phyloP scores from a whole-genome alignment of 306 rosid species.

The Datisca glomerata region DNA sequence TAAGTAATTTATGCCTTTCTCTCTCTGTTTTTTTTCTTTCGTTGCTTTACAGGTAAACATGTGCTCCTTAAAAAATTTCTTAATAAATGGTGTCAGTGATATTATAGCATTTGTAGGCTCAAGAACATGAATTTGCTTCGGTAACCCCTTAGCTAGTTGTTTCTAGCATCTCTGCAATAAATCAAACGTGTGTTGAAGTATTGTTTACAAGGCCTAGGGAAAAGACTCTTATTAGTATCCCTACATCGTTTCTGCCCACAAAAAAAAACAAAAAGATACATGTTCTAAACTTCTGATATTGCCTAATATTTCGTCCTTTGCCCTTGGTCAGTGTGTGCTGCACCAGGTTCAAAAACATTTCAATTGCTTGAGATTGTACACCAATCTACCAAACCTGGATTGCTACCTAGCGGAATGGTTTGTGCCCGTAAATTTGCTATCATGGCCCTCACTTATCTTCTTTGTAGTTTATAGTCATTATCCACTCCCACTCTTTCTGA shows the following conservation, averaged over 20 bases:
- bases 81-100: too few species aligned
- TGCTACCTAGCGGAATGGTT: conserved; percentile 83
- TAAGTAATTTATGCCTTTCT: conserved; percentile 49
- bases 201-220: too few species aligned
- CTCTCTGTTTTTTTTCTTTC: conserved; percentile 9
- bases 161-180: too few species aligned
- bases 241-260: too few species aligned
- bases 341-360: conserved; percentile 97
- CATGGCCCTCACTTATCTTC: not conserved
- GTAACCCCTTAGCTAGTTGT: too few species aligned
- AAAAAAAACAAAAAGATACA: not conserved
- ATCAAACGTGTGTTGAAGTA: too few species aligned
- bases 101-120: too few species aligned
- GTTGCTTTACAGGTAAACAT: not conserved
- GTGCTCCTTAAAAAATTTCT: too few species aligned
- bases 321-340: conserved; percentile 85
- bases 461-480: too few species aligned
- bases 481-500: too few species aligned
- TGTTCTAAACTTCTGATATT: not conserved
- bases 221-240: too few species aligned
- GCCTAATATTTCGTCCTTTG: conserved; percentile 2
- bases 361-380: conserved; percentile 92
- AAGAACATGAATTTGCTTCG: too few species aligned
- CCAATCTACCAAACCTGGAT: conserved; percentile 58
- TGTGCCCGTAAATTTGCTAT: conserved; percentile 14